Percentiles rank a stretch among this genome's conserved stretches.
Conservation (phyloP, 768 basidiomycete species). For the Daedaleopsis sinensis region DNA sequence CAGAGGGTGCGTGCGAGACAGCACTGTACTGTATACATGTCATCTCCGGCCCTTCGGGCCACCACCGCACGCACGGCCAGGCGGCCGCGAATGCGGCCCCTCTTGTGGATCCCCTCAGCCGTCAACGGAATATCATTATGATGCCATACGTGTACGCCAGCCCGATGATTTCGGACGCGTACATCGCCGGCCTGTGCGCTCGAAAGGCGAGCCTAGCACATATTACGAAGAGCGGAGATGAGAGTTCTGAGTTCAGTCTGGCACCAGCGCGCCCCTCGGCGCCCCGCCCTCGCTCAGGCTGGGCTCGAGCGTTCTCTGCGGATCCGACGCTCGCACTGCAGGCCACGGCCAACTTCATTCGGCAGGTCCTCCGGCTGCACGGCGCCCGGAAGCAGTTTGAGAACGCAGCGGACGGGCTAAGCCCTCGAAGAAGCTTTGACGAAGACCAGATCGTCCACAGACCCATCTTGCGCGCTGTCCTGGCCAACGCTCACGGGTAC, state of each 20-base stretch:
- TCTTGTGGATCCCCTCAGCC: not conserved
- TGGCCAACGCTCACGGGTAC: too few relatives aligned
- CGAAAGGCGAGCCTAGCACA: not conserved
- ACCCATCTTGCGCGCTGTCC: not conserved
- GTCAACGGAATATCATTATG: not conserved
- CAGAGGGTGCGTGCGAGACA: too few relatives aligned
- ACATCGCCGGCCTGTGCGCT: too few relatives aligned
- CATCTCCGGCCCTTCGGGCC: too few relatives aligned
- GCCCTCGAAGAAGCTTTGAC: not conserved
- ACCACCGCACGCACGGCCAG: too few relatives aligned
- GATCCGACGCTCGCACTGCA: not conserved
- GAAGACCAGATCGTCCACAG: not conserved
- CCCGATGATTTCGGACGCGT: not conserved
- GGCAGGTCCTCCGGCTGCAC: too few relatives aligned
- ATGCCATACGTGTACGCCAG: not conserved
- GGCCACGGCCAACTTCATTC: too few relatives aligned
- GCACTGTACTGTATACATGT: too few relatives aligned
- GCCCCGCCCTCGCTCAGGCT: not conserved
- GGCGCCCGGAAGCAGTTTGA: too few relatives aligned
- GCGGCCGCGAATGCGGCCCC: too few relatives aligned
- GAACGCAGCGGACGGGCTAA: not conserved
- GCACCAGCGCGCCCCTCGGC: too few relatives aligned
- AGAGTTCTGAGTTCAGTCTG: too few relatives aligned
- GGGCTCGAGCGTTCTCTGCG: not conserved
- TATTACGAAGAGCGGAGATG: not conserved